Evolutionary conservation across 164 flowering plant genomes (phyloP), one percentile per base, ranked within the genome.

Genomic region (Houttuynia cordata): DNA sequence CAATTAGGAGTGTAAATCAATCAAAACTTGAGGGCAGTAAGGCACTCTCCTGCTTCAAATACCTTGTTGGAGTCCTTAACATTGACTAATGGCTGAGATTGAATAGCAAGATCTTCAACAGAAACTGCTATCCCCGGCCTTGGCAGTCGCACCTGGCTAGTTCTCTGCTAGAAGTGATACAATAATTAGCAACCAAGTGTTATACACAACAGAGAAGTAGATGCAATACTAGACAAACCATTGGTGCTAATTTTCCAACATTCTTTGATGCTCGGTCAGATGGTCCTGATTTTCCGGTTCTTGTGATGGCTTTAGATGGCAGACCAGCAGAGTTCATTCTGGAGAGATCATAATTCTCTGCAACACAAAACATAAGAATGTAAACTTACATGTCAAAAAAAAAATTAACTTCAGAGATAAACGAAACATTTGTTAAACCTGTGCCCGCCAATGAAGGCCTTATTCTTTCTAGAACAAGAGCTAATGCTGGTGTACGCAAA

Each of bases 1-100:
- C 15, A 22, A 24, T 51, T 30, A 30, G 37, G 6, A 2, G 8
- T 45, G 17, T 12, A 45, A 45, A 45, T 45, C 49, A 45, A n/a
- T 45, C 49, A 10, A 10, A 45, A 45, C 13, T 10, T 10, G 49
- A 12, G 17, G 2, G 8, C 0, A 18, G 4, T 57, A 5, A 10
- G 37, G 5, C 30, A 55, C 42, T 25, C 9, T 7, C 6, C 10
- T 0, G 25, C 23, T 14, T 47, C 5, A 24, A 12, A 59, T 72
- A 94, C 99, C 96, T 94, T 94, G 72, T 80, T 87, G 24, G 99
- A 94, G 60, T 94, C 99, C 76, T 87, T 91, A 13, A 83, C 67
- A 73, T 80, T 85, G 50, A 94, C 61, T 61, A 94, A 70, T 61
- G 94, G 87, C 73, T 91, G 97, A 13, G 95, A 81, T 71, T 91